These are phyloP conservation scores for Cytospora schulzeri DNA, from an alignment of 2,329 filamentous ascomycete genomes.

Conservation along the genomic window DNA sequence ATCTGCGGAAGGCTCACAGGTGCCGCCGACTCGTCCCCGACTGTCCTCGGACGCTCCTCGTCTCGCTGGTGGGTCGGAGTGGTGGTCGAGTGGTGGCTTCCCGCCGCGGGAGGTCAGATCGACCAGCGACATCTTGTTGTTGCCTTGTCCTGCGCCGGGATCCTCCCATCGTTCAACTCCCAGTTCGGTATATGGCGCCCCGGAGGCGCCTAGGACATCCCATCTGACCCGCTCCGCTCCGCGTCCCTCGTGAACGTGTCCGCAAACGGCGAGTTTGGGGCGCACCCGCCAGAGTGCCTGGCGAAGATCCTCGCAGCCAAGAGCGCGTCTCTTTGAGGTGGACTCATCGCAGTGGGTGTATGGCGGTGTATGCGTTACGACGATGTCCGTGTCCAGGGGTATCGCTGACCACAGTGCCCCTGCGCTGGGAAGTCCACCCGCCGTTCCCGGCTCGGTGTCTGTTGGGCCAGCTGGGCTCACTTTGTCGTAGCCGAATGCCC, in stretches of 20 bases:
- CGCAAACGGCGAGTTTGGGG: conserved; percentile 68
- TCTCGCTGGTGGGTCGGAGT: conserved; percentile 39
- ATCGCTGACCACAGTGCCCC: conserved; percentile 60
- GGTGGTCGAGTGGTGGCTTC: conserved; percentile 46
- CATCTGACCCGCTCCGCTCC: conserved; percentile 66
- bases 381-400: conserved; percentile 62
- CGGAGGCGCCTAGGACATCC: conserved; percentile 47
- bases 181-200: conserved; percentile 47
- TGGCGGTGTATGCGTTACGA: conserved; percentile 73
- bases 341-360: conserved; percentile 59
- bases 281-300: conserved; percentile 60
- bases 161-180: conserved; percentile 57
- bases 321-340: conserved; percentile 39
- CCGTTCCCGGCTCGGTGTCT: conserved; percentile 11
- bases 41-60: background rate
- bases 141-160: conserved; percentile 49
- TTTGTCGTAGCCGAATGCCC: conserved; percentile 67
- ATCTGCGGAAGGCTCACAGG: background rate
- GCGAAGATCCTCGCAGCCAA: conserved; percentile 64
- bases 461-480: background rate
- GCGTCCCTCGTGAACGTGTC: conserved; percentile 71
- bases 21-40: background rate
- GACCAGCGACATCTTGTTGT: conserved; percentile 66
- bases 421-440: conserved; percentile 2
- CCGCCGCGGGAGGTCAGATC: conserved; percentile 56